Evolutionary conservation across 78 protist genomes (phyloP).

Genomic region (Pigoraptor vietnamica): DNA sequence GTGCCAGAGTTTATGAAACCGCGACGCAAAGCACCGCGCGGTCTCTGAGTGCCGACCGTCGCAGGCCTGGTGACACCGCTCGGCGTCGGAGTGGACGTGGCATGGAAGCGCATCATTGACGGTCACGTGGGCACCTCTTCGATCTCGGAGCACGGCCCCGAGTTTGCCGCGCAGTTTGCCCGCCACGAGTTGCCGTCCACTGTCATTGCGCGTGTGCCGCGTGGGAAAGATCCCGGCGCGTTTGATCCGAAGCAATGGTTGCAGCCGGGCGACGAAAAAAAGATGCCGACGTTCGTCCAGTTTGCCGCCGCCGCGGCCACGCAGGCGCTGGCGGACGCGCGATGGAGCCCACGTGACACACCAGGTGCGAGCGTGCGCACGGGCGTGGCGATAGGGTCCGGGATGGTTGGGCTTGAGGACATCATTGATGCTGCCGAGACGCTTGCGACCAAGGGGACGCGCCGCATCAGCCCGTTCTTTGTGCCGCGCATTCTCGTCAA

Average conservation of each 20-base stretch:
- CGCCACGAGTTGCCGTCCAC: neutral
- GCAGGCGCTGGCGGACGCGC: slow-evolving; percentile 69
- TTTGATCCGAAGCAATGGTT: neutral
- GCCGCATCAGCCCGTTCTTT: slow-evolving; percentile 75
- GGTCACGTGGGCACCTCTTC: neutral
- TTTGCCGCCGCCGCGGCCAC: slow-evolving; percentile 71
- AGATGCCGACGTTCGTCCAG: slow-evolving; percentile 37
- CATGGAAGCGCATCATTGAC: slow-evolving; percentile 52
- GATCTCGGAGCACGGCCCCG: neutral
- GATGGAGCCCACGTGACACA: neutral
- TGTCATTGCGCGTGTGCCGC: neutral
- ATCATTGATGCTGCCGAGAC: neutral
- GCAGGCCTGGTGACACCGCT: slow-evolving; percentile 82
- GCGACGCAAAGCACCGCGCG: no score
- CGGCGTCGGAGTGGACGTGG: slow-evolving; percentile 60
- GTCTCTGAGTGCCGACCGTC: no score
- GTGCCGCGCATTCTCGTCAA: slow-evolving; percentile 83
- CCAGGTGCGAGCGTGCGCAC: neutral
- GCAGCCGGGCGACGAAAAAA: neutral
- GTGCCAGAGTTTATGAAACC: no score
- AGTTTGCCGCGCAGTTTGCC: neutral
- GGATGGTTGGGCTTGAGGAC: slow-evolving; percentile 75
- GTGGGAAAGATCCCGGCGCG: neutral
- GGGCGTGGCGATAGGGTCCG: slow-evolving; percentile 82
- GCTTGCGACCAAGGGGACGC: neutral